Conservation (phyloP, 257 asterid genomes). For the Solanum dulcamara region DNA sequence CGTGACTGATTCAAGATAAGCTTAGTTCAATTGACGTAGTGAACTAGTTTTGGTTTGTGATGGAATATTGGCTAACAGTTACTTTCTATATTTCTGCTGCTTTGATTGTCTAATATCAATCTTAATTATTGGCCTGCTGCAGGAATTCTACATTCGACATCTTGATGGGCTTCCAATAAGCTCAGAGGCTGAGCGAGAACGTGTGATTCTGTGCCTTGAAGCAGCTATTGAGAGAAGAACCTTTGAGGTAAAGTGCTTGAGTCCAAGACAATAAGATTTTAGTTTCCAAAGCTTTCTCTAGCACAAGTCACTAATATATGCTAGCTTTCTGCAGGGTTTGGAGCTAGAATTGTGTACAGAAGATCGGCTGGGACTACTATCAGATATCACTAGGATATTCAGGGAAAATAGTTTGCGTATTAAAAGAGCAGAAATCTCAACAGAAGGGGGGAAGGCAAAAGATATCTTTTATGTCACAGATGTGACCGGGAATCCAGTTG, state of each 20-base stretch:
- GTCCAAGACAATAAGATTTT: not conserved
- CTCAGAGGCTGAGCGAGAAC: slow-evolving; percentile 77
- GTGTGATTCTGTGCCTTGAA: slow-evolving; percentile 67
- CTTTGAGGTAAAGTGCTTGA: slow-evolving; percentile 34
- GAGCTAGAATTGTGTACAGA: slow-evolving; percentile 53
- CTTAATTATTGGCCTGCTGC: not conserved
- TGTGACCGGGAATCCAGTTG: slow-evolving; percentile 59
- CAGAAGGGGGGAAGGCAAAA: slow-evolving; percentile 49
- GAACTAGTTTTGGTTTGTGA: not conserved
- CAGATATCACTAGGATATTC: slow-evolving; percentile 65
- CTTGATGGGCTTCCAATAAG: slow-evolving; percentile 69
- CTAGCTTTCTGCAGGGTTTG: slow-evolving; percentile 40
- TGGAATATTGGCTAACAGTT: not conserved
- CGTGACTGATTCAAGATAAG: not conserved
- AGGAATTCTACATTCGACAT: slow-evolving; percentile 79
- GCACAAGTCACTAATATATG: not conserved
- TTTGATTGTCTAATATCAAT: not conserved
- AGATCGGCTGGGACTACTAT: slow-evolving; percentile 63
- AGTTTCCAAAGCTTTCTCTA: not conserved
- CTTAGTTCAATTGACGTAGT: not conserved
- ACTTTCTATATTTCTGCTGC: not conserved
- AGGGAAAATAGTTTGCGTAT: slow-evolving; percentile 63
- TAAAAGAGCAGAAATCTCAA: slow-evolving; percentile 74
- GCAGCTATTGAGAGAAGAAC: slow-evolving; percentile 82
- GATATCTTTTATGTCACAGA: slow-evolving; percentile 66